phyloP scores from a whole-genome alignment of 164 flowering plant species.

The Sedum album region DNA sequence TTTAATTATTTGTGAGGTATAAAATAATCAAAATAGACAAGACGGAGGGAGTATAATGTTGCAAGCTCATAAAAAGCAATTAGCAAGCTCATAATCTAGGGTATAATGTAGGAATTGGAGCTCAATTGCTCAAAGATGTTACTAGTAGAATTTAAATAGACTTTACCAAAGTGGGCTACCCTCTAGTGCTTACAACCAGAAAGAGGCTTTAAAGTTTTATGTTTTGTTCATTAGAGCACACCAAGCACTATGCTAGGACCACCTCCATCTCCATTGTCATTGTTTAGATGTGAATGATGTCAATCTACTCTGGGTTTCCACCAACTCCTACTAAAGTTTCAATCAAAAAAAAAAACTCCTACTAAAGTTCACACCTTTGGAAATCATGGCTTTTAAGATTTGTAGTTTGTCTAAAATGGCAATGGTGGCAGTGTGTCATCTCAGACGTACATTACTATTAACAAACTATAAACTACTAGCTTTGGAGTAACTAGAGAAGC shows the following conservation, averaged over 20 bases:
- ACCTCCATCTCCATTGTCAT: neutral
- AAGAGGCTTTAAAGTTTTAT: neutral
- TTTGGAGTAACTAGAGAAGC: neutral
- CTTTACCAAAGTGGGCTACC: neutral
- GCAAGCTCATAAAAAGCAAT: neutral
- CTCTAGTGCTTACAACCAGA: neutral
- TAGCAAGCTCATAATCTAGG: neutral
- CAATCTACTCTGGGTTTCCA: neutral
- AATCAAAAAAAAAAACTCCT: neutral
- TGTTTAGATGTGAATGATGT: neutral
- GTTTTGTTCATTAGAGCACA: neutral
- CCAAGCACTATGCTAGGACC: neutral
- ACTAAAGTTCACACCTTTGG: no score
- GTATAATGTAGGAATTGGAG: neutral
- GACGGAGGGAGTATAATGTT: no score
- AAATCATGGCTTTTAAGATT: no score
- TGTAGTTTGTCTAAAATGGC: neutral
- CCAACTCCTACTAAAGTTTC: neutral
- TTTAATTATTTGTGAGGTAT: no score
- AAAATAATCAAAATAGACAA: no score
- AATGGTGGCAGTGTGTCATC: no score
- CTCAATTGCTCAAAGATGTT: neutral
- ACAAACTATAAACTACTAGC: no score
- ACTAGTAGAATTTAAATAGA: neutral
- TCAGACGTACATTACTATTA: no score